Percentiles rank a stretch among this genome's conserved stretches.
phyloP scores from a whole-genome alignment of 2,329 filamentous ascomycete genomes.

The Aureobasidium sp. region DNA sequence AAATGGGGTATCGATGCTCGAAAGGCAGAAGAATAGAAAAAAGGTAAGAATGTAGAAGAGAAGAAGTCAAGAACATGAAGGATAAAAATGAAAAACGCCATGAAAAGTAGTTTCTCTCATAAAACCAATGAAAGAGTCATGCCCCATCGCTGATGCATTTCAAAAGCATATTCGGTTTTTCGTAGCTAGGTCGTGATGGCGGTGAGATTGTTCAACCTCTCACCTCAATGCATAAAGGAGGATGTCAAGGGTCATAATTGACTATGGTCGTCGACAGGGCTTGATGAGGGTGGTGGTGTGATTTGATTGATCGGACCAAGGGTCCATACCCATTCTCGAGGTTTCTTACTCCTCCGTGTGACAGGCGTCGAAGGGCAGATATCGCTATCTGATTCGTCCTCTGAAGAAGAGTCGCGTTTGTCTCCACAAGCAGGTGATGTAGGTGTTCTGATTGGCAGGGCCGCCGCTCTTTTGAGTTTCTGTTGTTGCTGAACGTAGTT shows the following conservation, averaged over 20 bases:
- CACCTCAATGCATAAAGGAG: neutral
- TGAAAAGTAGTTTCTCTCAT: neutral
- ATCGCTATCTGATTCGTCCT: constrained; percentile 37
- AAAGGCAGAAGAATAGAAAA: neutral
- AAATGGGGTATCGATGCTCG: neutral
- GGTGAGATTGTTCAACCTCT: neutral
- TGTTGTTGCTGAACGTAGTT: neutral
- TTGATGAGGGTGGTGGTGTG: neutral
- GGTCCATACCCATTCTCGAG: constrained; percentile 52
- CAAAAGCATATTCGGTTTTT: neutral
- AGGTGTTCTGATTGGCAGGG: constrained; percentile 19
- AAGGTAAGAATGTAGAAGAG: neutral
- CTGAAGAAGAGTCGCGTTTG: constrained; percentile 42
- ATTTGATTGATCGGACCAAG: constrained; percentile 34
- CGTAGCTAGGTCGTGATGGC: constrained; percentile 3
- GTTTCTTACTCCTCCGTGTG: constrained; percentile 46
- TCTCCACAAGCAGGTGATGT: constrained; percentile 30
- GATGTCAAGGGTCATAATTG: neutral
- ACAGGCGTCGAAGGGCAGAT: constrained; percentile 47
- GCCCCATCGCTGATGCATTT: constrained; percentile 8
- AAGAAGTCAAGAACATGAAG: neutral
- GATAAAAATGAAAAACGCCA: neutral
- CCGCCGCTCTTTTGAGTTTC: constrained; percentile 4
- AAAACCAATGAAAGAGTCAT: neutral
- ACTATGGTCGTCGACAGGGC: neutral